phyloP scores from a whole-genome alignment of 345 rosid genomes.

The Citrus glauca region DNA sequence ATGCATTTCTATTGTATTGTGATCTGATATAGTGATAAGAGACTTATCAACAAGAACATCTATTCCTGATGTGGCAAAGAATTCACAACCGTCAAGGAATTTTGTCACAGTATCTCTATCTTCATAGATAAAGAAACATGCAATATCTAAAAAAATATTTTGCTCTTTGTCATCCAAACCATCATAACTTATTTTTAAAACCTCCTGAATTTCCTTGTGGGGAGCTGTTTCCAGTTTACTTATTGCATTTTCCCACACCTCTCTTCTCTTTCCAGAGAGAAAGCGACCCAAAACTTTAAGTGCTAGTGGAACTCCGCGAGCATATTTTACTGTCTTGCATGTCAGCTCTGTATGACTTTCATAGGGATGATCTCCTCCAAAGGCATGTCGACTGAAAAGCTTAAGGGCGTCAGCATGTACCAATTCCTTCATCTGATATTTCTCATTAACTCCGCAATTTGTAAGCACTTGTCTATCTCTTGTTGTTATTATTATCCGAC shows the following conservation, averaged over 20 bases:
- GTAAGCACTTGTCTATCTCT: too few relatives aligned
- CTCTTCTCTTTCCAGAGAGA: neutral
- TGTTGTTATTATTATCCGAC: too few relatives aligned
- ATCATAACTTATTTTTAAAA: constrained; percentile 16
- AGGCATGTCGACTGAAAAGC: too few relatives aligned
- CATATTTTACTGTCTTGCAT: neutral
- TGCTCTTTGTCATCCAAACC: constrained; percentile 6
- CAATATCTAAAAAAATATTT: constrained; percentile 38
- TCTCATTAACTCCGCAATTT: too few relatives aligned
- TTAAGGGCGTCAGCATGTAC: too few relatives aligned
- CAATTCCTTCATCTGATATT: too few relatives aligned
- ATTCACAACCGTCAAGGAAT: constrained; percentile 15
- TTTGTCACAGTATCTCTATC: constrained; percentile 7
- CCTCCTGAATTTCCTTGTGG: neutral
- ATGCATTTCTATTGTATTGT: constrained; percentile 24
- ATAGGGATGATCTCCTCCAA: neutral
- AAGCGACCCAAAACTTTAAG: constrained; percentile 16
- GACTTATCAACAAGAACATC: constrained; percentile 22
- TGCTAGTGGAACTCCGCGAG: constrained; percentile 20
- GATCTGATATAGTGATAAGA: constrained; percentile 11
- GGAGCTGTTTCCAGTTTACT: neutral
- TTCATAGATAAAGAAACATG: constrained; percentile 34
- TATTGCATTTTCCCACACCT: constrained; percentile 3
- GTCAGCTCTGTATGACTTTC: neutral
- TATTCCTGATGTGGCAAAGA: neutral